Evolutionary conservation across 208 protist genomes (phyloP).

Genomic region (Herpetomonas samuelpessoai): DNA sequence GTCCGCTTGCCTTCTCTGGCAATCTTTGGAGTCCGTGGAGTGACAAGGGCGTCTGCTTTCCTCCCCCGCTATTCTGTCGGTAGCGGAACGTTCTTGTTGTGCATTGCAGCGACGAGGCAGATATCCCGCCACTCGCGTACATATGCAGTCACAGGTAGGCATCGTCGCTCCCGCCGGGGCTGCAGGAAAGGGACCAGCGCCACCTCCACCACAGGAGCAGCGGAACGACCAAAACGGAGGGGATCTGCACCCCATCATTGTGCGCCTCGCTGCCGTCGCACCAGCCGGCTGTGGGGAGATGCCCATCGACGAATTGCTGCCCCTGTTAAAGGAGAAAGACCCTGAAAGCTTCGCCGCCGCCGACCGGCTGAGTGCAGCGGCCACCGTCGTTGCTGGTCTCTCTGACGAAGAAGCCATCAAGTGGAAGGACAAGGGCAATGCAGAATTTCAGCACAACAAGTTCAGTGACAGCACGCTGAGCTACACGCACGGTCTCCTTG

Average conservation of each 20-base stretch:
- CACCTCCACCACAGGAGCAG: constrained; percentile 5
- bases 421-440: constrained; percentile 82
- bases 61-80: too few relatives aligned
- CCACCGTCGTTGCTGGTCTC: constrained; percentile 26
- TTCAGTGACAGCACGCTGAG: constrained; percentile 46
- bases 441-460: constrained; percentile 42
- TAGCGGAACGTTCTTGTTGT: too few relatives aligned
- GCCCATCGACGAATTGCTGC: constrained; percentile 49
- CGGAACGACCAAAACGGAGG: constrained; percentile 44
- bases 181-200: too few relatives aligned
- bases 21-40: too few relatives aligned
- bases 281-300: constrained; percentile 34
- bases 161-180: too few relatives aligned
- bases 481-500: constrained; percentile 79
- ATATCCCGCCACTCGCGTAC: too few relatives aligned
- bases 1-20: too few relatives aligned
- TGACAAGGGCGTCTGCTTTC: too few relatives aligned
- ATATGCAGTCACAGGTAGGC: too few relatives aligned
- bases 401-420: constrained; percentile 51
- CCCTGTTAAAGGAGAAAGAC: constrained; percentile 19
- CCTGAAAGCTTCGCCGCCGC: constrained; percentile 31
- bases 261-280: constrained; percentile 23
- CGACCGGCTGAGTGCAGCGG: constrained; percentile 32
- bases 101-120: too few relatives aligned
- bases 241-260: constrained; percentile 42